A percentile compares a stretch with the other conserved stretches of the same genome.
Evolutionary conservation across 1,284 basidiomycete species (phyloP).

Genomic region (Malassezia sympodialis): DNA sequence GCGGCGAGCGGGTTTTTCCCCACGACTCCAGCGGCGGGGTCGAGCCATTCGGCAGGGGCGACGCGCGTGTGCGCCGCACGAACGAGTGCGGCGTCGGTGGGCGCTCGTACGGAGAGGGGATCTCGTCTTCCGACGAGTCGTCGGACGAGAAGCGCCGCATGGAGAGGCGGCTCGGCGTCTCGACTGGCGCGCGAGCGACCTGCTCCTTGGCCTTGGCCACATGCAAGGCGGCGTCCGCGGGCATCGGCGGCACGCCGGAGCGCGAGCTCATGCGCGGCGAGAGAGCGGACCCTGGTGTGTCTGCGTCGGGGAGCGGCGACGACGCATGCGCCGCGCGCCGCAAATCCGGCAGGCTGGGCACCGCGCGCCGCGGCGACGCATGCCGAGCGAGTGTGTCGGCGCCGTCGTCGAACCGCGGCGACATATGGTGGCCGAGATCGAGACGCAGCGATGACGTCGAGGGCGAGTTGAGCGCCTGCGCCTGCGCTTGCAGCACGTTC

Average conservation of each 20-base stretch:
- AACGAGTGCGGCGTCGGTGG: constrained; percentile 2
- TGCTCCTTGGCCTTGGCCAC: constrained; percentile 7
- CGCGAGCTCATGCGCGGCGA: background rate
- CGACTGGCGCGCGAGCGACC: background rate
- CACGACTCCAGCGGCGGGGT: background rate
- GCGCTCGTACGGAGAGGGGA: background rate
- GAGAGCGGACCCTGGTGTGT: background rate
- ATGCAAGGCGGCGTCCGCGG: constrained; percentile 2
- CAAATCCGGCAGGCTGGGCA: background rate
- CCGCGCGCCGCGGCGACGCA: background rate
- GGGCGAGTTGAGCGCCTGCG: background rate
- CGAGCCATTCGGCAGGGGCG: background rate
- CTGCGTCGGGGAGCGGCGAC: background rate
- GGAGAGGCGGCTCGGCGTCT: background rate
- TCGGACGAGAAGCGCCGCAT: background rate
- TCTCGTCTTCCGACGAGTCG: background rate
- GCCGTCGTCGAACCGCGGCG: background rate
- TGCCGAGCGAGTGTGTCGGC: background rate
- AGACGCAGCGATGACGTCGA: background rate
- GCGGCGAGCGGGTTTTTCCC: background rate
- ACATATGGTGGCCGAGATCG: background rate
- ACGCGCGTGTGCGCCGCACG: constrained; percentile 3
- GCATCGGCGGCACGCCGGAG: constrained; percentile 5
- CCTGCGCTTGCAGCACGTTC: constrained; percentile 1
- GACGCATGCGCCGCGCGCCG: background rate